Percentiles rank a stretch among this genome's conserved stretches.
These are phyloP conservation scores for Colletotrichum scovillei DNA, from an alignment of 2,329 filamentous ascomycete species.

Conservation along the genomic window DNA sequence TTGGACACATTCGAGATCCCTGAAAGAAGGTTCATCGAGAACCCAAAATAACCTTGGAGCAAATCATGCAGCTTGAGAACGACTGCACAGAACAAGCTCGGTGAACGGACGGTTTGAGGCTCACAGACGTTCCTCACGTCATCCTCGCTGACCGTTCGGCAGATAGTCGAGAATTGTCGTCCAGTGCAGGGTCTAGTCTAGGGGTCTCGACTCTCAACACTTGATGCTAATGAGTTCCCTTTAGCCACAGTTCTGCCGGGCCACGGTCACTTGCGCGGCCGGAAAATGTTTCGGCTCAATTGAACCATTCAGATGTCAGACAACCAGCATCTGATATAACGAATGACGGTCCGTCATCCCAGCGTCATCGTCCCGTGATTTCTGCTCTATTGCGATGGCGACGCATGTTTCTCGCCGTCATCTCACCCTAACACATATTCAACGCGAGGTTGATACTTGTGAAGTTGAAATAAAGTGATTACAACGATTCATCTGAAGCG, in stretches of 20 bases:
- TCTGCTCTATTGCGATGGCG: not conserved
- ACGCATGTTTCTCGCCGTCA: no score
- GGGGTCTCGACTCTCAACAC: slow-evolving; percentile 7
- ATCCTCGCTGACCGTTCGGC: not conserved
- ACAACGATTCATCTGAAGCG: not conserved
- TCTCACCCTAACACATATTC: not conserved
- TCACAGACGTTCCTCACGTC: slow-evolving; percentile 4
- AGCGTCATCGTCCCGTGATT: no score
- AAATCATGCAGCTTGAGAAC: not conserved
- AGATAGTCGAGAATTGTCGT: slow-evolving; percentile 14
- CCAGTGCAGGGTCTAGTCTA: slow-evolving; percentile 15
- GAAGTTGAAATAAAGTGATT: not conserved
- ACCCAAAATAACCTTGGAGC: slow-evolving; percentile 9
- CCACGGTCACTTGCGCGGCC: not conserved
- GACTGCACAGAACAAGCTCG: not conserved
- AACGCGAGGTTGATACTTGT: not conserved
- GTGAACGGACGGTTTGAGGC: slow-evolving; percentile 16
- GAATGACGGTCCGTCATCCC: not conserved
- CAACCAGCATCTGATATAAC: not conserved
- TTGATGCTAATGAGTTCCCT: not conserved
- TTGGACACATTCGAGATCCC: slow-evolving; percentile 10
- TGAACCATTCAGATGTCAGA: not conserved
- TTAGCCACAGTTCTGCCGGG: not conserved
- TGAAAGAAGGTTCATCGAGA: slow-evolving; percentile 24
- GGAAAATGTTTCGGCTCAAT: not conserved